Conservation (phyloP, 1,284 basidiomycete species). For the Sphagnurus paluster region DNA sequence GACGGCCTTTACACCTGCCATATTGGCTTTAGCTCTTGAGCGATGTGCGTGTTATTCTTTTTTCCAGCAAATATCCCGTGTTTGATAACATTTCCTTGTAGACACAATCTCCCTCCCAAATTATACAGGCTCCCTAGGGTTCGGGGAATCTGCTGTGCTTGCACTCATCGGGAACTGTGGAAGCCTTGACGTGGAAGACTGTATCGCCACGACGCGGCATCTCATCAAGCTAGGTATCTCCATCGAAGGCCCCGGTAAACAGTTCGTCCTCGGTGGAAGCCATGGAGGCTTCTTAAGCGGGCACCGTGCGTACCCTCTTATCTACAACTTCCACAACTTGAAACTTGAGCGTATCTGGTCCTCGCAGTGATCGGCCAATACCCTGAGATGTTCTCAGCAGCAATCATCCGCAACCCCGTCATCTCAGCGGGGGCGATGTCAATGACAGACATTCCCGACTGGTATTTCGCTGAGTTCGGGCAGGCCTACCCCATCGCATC, state of each 20-base stretch:
- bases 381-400: slow-evolving; percentile 61
- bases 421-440: slow-evolving; percentile 57
- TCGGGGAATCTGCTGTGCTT: slow-evolving; percentile 41
- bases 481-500: slow-evolving; percentile 41
- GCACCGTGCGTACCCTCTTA: slow-evolving; percentile 58
- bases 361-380: slow-evolving; percentile 60
- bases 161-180: slow-evolving; percentile 59
- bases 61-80: background rate
- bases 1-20: slow-evolving; percentile 47
- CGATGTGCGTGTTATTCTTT: slow-evolving; percentile 50
- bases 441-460: slow-evolving; percentile 71
- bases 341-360: background rate
- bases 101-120: slow-evolving; percentile 64
- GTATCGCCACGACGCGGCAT: slow-evolving; percentile 52
- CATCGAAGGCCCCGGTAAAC: slow-evolving; percentile 45
- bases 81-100: slow-evolving; percentile 24
- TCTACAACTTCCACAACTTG: too few relatives aligned
- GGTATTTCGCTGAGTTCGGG: slow-evolving; percentile 65
- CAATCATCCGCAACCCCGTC: slow-evolving; percentile 70
- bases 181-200: slow-evolving; percentile 66
- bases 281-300: slow-evolving; percentile 72
- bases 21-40: slow-evolving; percentile 51
- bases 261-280: slow-evolving; percentile 65
- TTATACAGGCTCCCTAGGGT: slow-evolving; percentile 72
- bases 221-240: slow-evolving; percentile 50